Percentiles rank a stretch among this genome's conserved stretches.
Conservation (phyloP, 2,329 filamentous ascomycete genomes). For the Uncinocarpus reesii region DNA sequence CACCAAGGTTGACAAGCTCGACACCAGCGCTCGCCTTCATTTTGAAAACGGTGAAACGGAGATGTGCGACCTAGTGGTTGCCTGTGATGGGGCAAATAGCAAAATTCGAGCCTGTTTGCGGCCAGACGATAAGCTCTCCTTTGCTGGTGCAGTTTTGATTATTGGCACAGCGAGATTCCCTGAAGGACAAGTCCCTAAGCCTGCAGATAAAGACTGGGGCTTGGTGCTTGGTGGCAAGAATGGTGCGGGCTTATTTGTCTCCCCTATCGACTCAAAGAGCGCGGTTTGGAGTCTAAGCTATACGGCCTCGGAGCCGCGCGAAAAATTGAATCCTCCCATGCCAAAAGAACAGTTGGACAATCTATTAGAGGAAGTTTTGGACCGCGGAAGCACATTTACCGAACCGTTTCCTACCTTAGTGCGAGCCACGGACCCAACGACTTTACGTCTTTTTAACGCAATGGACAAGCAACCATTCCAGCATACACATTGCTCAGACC, state of each 20-base stretch:
- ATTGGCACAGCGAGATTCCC: slow-evolving; percentile 34
- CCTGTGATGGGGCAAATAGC: slow-evolving; percentile 39
- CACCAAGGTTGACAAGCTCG: slow-evolving; percentile 11
- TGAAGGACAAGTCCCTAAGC: slow-evolving; percentile 23
- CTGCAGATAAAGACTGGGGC: slow-evolving; percentile 33
- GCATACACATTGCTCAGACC: slow-evolving; percentile 24
- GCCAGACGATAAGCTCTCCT: slow-evolving; percentile 33
- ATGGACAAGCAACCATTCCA: slow-evolving; percentile 39
- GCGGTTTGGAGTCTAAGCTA: slow-evolving; percentile 39
- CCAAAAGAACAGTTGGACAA: slow-evolving; percentile 12
- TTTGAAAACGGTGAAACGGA: slow-evolving; percentile 12
- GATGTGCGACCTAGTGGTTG: slow-evolving; percentile 35
- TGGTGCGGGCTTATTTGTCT: slow-evolving; percentile 38
- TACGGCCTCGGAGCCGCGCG: slow-evolving; percentile 9
- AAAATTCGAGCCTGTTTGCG: slow-evolving; percentile 34
- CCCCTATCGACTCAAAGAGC: slow-evolving; percentile 35
- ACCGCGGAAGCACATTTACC: slow-evolving; percentile 29
- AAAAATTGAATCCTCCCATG: slow-evolving; percentile 14
- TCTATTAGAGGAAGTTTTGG: slow-evolving; percentile 17
- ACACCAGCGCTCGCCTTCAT: slow-evolving; percentile 9
- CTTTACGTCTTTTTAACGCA: slow-evolving; percentile 34
- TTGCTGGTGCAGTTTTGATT: slow-evolving; percentile 33
- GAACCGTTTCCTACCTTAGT: slow-evolving; percentile 37
- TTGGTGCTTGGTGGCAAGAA: slow-evolving; percentile 29
- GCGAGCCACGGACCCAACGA: slow-evolving; percentile 31